Percentiles rank a stretch among this genome's conserved stretches.
Conservation (phyloP, 805 yeast genomes). For the Brettanomyces naardenensis region DNA sequence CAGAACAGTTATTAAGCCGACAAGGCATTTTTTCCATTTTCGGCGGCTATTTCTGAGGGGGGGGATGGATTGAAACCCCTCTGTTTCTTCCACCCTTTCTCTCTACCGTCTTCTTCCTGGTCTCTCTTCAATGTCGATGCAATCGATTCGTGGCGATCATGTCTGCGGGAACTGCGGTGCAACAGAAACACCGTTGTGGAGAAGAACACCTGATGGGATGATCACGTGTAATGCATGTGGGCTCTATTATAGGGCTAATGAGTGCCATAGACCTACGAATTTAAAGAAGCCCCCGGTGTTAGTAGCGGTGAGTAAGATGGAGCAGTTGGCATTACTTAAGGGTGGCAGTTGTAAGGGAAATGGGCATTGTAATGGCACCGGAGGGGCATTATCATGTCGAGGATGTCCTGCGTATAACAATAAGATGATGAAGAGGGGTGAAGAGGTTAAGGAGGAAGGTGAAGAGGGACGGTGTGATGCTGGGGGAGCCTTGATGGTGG, state of each 20-base stretch:
- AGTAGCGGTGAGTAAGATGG: conserved; percentile 31
- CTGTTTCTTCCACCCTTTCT: too few species aligned
- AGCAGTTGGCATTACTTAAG: conserved; percentile 9
- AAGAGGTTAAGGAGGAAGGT: conserved; percentile 1
- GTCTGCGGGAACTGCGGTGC: conserved; percentile 82
- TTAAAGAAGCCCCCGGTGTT: conserved; percentile 51
- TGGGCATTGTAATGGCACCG: conserved; percentile 82
- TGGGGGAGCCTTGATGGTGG: conserved; percentile 39
- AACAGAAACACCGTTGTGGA: conserved; percentile 77
- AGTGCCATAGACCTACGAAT: conserved; percentile 58
- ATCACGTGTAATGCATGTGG: conserved; percentile 56
- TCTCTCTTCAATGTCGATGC: too few species aligned
- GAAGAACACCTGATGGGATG: conserved; percentile 49
- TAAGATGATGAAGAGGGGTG: conserved; percentile 30
- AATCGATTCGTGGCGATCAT: too few species aligned
- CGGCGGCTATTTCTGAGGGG: too few species aligned
- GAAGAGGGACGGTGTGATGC: conserved; percentile 2
- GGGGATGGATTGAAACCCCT: too few species aligned
- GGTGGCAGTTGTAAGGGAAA: conserved; percentile 63
- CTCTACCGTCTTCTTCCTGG: too few species aligned
- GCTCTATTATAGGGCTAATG: conserved; percentile 46
- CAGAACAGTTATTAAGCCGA: too few species aligned
- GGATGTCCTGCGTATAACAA: conserved; percentile 83
- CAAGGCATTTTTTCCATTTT: too few species aligned
- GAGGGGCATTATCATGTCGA: conserved; percentile 71